phyloP scores from a whole-genome alignment of 257 asterid species.

The Salvia miltiorrhiza region DNA sequence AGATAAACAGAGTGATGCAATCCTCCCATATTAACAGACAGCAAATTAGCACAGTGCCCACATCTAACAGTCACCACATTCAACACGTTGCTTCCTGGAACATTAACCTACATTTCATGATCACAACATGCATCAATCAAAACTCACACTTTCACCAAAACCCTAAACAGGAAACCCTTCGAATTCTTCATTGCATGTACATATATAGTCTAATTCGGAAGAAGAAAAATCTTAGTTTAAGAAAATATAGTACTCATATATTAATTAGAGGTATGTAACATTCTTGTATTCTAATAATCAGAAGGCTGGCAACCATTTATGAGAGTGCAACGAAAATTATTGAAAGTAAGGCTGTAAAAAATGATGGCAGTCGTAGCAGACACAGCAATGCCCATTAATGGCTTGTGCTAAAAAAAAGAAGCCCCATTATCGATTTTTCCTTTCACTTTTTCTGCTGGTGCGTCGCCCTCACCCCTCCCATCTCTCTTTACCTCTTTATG shows the following conservation, averaged over 20 bases:
- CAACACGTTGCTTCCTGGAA: conserved; percentile 72
- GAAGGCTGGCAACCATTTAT: neutral
- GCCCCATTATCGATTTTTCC: conserved; percentile 16
- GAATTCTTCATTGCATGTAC: no score
- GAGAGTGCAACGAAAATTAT: no score
- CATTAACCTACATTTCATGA: conserved; percentile 57
- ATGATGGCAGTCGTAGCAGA: neutral
- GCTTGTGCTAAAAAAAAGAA: conserved; percentile 9
- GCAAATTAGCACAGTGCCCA: conserved; percentile 85
- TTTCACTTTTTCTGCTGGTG: conserved; percentile 37
- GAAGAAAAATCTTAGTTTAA: no score
- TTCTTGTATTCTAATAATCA: neutral
- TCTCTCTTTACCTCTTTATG: neutral
- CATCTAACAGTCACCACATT: conserved; percentile 84
- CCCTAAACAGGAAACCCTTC: conserved; percentile 11
- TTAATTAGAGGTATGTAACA: neutral
- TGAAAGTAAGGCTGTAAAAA: neutral
- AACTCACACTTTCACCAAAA: neutral
- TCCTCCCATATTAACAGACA: conserved; percentile 74
- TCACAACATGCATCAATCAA: no score
- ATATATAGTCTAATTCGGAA: no score
- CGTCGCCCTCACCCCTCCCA: conserved; percentile 43
- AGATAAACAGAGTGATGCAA: conserved; percentile 57
- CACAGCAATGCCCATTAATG: neutral
- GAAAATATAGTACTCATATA: no score